Evolutionary conservation across 2,329 filamentous ascomycete genomes (phyloP).

Genomic region (Aureobasidium sp.): DNA sequence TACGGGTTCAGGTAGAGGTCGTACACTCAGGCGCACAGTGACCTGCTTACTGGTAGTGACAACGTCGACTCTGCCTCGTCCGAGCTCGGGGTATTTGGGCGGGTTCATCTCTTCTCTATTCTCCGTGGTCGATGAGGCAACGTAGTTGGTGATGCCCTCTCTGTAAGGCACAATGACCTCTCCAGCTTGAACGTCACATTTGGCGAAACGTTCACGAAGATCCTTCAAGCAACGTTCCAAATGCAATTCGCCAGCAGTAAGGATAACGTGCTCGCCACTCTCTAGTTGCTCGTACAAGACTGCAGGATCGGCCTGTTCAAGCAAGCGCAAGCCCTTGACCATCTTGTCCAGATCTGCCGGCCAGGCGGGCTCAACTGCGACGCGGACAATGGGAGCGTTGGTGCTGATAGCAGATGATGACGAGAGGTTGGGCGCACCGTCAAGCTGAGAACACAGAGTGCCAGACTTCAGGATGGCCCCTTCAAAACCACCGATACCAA

Average conservation of each 20-base stretch:
- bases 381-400: constrained; percentile 74
- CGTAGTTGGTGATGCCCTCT: constrained; percentile 70
- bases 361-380: constrained; percentile 88
- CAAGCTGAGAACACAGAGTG: constrained; percentile 80
- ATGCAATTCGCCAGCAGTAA: constrained; percentile 91
- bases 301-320: constrained; percentile 93
- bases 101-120: constrained; percentile 82
- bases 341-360: constrained; percentile 90
- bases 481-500: constrained; percentile 87
- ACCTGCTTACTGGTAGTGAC: constrained; percentile 82
- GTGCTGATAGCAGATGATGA: constrained; percentile 74
- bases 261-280: constrained; percentile 88
- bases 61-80: constrained; percentile 69
- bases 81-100: constrained; percentile 76
- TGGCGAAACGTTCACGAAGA: constrained; percentile 83
- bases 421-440: constrained; percentile 83
- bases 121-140: constrained; percentile 6
- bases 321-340: constrained; percentile 76
- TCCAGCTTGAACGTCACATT: constrained; percentile 89
- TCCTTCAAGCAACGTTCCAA: constrained; percentile 91
- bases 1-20: constrained; percentile 68
- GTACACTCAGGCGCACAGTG: constrained; percentile 66
- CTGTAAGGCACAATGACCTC: constrained; percentile 93
- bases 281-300: constrained; percentile 90
- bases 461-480: constrained; percentile 94